Conservation (phyloP, 2,329 filamentous ascomycete species). For the Venturia asperata region DNA sequence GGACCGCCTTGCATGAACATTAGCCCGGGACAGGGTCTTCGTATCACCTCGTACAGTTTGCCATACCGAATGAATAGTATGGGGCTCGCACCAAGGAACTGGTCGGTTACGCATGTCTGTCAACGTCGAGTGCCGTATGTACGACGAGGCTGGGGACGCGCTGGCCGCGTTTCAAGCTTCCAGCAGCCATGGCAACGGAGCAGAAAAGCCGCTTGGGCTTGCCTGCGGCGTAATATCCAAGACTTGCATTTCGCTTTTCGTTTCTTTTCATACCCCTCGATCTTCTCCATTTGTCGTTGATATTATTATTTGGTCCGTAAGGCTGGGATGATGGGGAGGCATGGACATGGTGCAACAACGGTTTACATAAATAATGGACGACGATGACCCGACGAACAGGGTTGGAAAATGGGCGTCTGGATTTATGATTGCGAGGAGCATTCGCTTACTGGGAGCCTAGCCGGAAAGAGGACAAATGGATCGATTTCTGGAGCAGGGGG, state of each 20-base stretch:
- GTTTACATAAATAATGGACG: background rate
- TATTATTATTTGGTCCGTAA: slow-evolving; percentile 9
- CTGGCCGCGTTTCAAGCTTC: slow-evolving; percentile 2
- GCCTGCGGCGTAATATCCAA: background rate
- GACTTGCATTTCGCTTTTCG: background rate
- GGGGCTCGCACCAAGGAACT: background rate
- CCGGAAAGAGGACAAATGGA: background rate
- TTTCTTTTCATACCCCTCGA: background rate
- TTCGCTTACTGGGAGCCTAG: slow-evolving; percentile 4
- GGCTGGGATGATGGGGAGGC: slow-evolving; percentile 5
- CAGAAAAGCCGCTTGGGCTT: background rate
- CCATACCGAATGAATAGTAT: background rate
- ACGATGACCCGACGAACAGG: slow-evolving; percentile 2
- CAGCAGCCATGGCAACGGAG: background rate
- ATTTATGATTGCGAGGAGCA: slow-evolving; percentile 11
- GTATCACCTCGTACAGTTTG: background rate
- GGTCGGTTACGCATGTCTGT: background rate
- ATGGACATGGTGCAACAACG: background rate
- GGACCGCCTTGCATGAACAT: background rate
- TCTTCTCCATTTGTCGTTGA: slow-evolving; percentile 1
- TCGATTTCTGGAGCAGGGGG: background rate
- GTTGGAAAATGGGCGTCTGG: slow-evolving; percentile 3
- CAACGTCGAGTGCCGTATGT: background rate
- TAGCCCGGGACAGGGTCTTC: slow-evolving; percentile 6
- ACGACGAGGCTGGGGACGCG: slow-evolving; percentile 5